Evolutionary conservation across 2,329 filamentous ascomycete genomes (phyloP).

Genomic region (Colletotrichum horii): DNA sequence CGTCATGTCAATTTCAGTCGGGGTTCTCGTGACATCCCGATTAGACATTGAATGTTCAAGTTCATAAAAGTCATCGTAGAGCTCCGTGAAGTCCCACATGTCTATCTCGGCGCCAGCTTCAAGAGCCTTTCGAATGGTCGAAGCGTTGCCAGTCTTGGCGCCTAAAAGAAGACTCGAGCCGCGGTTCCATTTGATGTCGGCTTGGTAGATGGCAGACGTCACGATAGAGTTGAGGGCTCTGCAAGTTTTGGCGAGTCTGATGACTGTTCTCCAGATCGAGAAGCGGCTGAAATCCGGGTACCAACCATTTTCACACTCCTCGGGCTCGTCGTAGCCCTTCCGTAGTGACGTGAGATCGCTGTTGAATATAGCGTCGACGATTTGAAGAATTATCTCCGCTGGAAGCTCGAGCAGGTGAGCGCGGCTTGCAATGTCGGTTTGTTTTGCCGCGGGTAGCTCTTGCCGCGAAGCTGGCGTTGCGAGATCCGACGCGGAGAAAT

Average conservation of each 20-base stretch:
- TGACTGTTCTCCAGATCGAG: not conserved
- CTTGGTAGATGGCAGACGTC: not conserved
- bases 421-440: not conserved
- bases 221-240: not conserved
- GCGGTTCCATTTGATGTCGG: not conserved
- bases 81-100: not conserved
- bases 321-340: not conserved
- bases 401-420: not conserved
- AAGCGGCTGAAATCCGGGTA: not conserved
- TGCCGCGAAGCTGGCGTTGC: not conserved
- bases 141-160: not conserved
- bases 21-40: not conserved
- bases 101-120: not conserved
- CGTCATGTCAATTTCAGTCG: not conserved
- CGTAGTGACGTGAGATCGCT: rapidly evolving
- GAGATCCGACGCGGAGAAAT: not conserved
- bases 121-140: not conserved
- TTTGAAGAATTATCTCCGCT: not conserved
- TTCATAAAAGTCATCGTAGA: not conserved
- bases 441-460: not conserved
- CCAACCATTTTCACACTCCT: not conserved
- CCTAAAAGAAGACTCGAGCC: not conserved
- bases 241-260: not conserved
- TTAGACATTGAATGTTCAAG: not conserved
- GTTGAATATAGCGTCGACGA: not conserved